Evolutionary conservation across 1,139 yeast genomes (phyloP).

Genomic region (Komagataea norvegica): DNA sequence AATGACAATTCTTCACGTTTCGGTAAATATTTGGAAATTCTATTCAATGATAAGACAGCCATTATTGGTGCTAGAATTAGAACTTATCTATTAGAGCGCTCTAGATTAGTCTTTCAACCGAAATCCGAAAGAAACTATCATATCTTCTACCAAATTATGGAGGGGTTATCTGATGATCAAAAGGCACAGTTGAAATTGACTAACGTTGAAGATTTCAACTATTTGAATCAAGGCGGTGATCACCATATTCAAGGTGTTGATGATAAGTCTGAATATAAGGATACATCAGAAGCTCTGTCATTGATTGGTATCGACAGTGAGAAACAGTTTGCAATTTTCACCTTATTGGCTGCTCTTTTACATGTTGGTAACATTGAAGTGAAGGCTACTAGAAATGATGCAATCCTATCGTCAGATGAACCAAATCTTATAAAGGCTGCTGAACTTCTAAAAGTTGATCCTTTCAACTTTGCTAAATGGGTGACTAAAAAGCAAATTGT

Average conservation of each 20-base stretch:
- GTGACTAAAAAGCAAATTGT: constrained; percentile 86
- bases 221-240: constrained; percentile 87
- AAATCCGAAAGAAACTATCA: constrained; percentile 86
- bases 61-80: constrained; percentile 94
- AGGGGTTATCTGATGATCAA: constrained; percentile 64
- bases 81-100: constrained; percentile 88
- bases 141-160: constrained; percentile 85
- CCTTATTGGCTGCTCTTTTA: constrained; percentile 79
- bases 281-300: constrained; percentile 69
- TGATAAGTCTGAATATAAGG: constrained; percentile 70
- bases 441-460: constrained; percentile 77
- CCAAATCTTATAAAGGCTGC: constrained; percentile 81
- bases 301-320: constrained; percentile 68
- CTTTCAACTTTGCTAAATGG: constrained; percentile 81
- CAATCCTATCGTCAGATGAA: constrained; percentile 78
- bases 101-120: constrained; percentile 93
- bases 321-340: constrained; percentile 67
- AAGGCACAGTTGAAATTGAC: constrained; percentile 58
- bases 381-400: constrained; percentile 81
- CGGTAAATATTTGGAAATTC: constrained; percentile 91
- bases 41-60: constrained; percentile 67
- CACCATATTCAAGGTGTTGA: constrained; percentile 66
- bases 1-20: constrained; percentile 96
- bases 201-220: constrained; percentile 64
- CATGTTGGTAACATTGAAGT: constrained; percentile 93